Evolutionary conservation across 495 filamentous ascomycete genomes (phyloP).

Genomic region (Aspergillus affinis): DNA sequence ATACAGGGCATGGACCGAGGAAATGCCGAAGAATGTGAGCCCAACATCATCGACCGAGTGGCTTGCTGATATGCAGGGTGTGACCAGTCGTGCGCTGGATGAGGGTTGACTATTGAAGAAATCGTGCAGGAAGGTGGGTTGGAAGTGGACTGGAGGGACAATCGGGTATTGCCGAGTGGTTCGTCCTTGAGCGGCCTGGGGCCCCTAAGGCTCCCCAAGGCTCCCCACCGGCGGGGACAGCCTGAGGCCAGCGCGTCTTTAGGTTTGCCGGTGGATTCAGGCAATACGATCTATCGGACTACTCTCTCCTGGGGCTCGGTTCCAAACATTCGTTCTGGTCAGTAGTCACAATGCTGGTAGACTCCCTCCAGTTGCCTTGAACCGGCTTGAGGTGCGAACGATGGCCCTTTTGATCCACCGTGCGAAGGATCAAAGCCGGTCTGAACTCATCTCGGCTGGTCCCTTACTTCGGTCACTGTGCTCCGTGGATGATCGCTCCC

Average conservation of each 20-base stretch:
- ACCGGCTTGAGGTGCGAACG: too few species aligned
- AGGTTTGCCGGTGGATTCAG: too few species aligned
- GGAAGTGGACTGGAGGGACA: neutral
- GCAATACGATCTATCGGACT: too few species aligned
- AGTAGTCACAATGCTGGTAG: too few species aligned
- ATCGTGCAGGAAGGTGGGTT: slow-evolving; percentile 5
- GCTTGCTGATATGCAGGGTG: neutral
- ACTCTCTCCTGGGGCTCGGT: too few species aligned
- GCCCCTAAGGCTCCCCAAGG: neutral
- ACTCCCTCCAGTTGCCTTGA: too few species aligned
- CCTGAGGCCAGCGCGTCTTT: neutral
- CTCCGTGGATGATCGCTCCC: neutral
- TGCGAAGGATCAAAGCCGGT: neutral
- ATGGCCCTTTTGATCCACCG: too few species aligned
- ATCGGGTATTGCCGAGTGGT: slow-evolving; percentile 22
- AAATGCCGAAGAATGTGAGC: neutral
- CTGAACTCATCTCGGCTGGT: too few species aligned
- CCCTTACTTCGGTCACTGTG: neutral
- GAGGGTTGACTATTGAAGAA: neutral
- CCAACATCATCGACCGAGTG: neutral
- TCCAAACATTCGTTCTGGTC: too few species aligned
- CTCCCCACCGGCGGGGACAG: neutral
- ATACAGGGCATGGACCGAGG: neutral
- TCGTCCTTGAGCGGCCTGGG: neutral
- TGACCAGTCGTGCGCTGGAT: neutral